A percentile compares a stretch with the other conserved stretches of the same genome.
These are phyloP conservation scores for Monosporascus ibericus DNA, from an alignment of 2,329 filamentous ascomycete genomes.

Conservation along the genomic window DNA sequence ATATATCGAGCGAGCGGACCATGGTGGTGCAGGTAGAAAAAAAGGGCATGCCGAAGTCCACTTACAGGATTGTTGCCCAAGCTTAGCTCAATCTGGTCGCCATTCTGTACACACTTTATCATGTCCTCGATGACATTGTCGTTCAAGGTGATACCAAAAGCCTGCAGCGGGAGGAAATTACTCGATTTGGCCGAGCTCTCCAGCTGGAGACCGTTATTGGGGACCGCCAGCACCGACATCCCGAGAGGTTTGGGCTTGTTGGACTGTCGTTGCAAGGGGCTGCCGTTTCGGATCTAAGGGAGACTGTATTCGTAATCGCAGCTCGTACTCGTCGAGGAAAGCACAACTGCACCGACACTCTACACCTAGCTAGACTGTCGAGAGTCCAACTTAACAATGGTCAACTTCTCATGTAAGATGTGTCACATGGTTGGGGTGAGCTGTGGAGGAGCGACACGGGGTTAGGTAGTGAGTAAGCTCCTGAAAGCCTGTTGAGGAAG, in stretches of 20 bases:
- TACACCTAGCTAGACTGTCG: constrained; percentile 26
- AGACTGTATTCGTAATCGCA: constrained; percentile 6
- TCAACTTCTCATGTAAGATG: constrained; percentile 24
- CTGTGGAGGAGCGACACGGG: constrained; percentile 1
- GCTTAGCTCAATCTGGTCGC: constrained; percentile 49
- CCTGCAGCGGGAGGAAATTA: constrained; percentile 44
- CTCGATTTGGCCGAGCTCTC: constrained; percentile 41
- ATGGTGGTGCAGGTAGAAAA: constrained; percentile 8
- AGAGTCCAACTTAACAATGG: constrained; percentile 26
- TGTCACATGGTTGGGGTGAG: constrained; percentile 21
- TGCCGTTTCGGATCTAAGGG: not conserved
- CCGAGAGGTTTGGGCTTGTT: constrained; percentile 14
- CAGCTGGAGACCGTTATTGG: constrained; percentile 52
- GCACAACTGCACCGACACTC: constrained; percentile 21
- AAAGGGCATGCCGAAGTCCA: constrained; percentile 15
- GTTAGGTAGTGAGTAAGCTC: no score
- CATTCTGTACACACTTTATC: constrained; percentile 53
- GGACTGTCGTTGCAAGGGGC: not conserved
- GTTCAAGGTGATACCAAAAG: constrained; percentile 52
- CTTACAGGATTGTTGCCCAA: constrained; percentile 56
- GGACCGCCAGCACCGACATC: constrained; percentile 51
- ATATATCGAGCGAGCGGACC: constrained; percentile 7
- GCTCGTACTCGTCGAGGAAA: constrained; percentile 13
- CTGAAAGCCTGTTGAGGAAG: not conserved
- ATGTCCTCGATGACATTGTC: constrained; percentile 55